Percentiles rank a stretch among this genome's conserved stretches.
These are phyloP conservation scores for Fusarium ramigenum DNA, from an alignment of 2,329 filamentous ascomycete genomes.

Conservation along the genomic window DNA sequence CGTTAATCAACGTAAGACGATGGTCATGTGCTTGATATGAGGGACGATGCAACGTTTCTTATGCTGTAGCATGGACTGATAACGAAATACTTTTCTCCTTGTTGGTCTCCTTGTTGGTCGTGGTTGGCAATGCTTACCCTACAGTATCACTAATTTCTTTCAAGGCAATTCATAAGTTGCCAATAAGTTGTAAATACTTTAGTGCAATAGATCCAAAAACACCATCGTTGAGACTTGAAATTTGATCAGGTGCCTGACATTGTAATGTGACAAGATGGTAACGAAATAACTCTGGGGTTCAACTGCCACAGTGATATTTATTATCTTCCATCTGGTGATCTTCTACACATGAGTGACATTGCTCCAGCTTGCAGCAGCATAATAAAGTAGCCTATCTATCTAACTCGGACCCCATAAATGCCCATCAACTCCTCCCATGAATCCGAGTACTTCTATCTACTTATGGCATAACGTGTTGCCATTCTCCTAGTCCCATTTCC, in stretches of 20 bases:
- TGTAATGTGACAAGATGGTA: too few species aligned
- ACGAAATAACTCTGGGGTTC: too few species aligned
- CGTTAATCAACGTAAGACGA: neutral
- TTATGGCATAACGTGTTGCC: slow-evolving; percentile 18
- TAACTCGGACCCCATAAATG: slow-evolving; percentile 30
- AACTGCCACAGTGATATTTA: neutral
- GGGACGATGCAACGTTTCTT: neutral
- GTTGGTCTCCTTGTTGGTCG: too few species aligned
- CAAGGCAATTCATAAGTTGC: too few species aligned
- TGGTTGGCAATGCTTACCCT: neutral
- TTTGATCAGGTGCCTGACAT: neutral
- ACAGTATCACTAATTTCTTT: neutral
- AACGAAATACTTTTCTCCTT: too few species aligned
- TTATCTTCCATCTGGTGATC: neutral
- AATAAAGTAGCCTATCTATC: slow-evolving; percentile 33
- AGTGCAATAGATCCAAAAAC: neutral
- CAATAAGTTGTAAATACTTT: neutral
- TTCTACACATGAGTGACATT: neutral
- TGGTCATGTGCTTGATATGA: neutral
- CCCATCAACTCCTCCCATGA: slow-evolving; percentile 18
- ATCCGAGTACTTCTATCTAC: slow-evolving; percentile 29
- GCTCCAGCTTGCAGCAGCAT: neutral
- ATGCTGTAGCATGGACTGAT: neutral
- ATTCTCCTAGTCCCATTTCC: slow-evolving; percentile 9
- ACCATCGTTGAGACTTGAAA: neutral